Conservation (phyloP, 768 basidiomycete genomes). For the Leccinum fibrillosum region DNA sequence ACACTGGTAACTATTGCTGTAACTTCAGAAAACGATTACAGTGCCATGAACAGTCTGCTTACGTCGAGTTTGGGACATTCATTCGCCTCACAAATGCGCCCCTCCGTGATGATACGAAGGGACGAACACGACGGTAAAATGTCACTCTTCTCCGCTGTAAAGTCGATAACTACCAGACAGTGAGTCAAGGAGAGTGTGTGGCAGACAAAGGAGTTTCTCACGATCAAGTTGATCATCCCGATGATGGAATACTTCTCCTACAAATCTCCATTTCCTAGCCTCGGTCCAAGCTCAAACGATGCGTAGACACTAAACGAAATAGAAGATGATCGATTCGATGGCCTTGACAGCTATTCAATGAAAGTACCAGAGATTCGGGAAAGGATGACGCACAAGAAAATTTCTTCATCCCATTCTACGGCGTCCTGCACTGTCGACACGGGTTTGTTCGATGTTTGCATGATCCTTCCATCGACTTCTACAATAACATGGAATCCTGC, state of each 20-base stretch:
- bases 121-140: neutral
- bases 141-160: neutral
- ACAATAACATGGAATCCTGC: neutral
- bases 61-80: neutral
- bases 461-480: neutral
- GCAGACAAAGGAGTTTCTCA: neutral
- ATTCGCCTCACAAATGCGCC: neutral
- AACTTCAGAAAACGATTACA: neutral
- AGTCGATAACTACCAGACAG: neutral
- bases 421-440: neutral
- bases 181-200: neutral
- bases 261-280: too few relatives aligned
- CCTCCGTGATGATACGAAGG: neutral
- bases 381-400: neutral
- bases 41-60: neutral
- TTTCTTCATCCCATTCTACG: neutral
- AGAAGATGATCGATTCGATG: neutral
- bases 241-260: neutral
- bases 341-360: neutral
- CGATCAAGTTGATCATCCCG: neutral
- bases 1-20: neutral
- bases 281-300: neutral
- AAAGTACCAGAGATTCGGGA: neutral
- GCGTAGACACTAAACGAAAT: neutral
- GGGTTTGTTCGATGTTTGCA: neutral